Percentiles rank a stretch among this genome's conserved stretches.
Evolutionary conservation across 805 yeast genomes (phyloP).

Genomic region (Monosporozyma aerobia): DNA sequence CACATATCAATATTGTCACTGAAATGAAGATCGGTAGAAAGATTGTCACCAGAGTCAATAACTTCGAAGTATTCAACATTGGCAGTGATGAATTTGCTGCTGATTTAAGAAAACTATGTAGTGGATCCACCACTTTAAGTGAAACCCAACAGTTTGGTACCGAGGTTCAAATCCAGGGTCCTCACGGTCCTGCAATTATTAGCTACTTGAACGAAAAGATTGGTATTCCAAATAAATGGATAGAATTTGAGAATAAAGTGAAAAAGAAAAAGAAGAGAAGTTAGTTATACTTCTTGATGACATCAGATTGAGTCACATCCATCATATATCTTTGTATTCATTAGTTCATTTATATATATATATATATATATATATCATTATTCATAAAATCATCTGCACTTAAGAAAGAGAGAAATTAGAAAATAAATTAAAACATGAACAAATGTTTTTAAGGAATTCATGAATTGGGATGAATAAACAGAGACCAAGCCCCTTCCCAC

Average conservation of each 20-base stretch:
- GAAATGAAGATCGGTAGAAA: conserved; percentile 79
- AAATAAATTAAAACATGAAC: too few species aligned
- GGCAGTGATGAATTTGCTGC: conserved; percentile 58
- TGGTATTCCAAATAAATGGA: conserved; percentile 61
- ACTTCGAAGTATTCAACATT: conserved; percentile 59
- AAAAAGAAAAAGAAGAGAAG: conserved; percentile 42
- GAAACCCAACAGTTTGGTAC: conserved; percentile 32
- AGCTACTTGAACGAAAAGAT: conserved; percentile 43
- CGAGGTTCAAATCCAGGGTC: conserved; percentile 86
- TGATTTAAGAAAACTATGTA: conserved; percentile 67
- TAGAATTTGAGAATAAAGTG: conserved; percentile 53
- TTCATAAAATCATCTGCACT: not conserved
- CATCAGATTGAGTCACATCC: too few species aligned
- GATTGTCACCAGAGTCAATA: conserved; percentile 60
- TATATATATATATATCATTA: not conserved
- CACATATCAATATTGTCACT: conserved; percentile 55
- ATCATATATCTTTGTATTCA: not conserved
- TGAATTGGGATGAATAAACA: not conserved
- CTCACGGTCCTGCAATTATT: conserved; percentile 59
- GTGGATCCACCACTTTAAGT: conserved; percentile 77
- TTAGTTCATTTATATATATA: too few species aligned
- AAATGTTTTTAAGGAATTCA: not conserved
- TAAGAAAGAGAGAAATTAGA: not conserved
- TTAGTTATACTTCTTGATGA: not conserved
- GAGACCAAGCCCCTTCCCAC: not conserved